phyloP scores from a whole-genome alignment of 2,329 filamentous ascomycete genomes.

The Colletotrichum scovillei region DNA sequence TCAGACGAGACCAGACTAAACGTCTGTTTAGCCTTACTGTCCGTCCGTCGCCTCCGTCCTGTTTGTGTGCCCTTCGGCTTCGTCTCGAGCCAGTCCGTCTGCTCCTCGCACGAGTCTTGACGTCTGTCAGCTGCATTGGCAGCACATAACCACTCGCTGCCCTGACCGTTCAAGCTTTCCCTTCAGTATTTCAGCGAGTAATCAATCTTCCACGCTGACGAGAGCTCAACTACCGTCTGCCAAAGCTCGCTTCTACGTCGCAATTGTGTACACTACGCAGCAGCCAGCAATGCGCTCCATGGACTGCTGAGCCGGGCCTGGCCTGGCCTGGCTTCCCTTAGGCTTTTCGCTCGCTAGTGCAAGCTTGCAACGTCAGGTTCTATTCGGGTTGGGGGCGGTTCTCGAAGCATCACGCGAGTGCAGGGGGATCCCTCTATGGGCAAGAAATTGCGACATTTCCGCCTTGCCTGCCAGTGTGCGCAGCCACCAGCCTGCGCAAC shows the following conservation, averaged over 20 bases:
- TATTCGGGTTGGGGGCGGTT: not conserved
- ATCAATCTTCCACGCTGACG: not conserved
- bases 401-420: slow-evolving; percentile 26
- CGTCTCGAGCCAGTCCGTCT: slow-evolving; percentile 7
- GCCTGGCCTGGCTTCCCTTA: not conserved
- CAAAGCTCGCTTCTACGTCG: no score
- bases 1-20: slow-evolving; percentile 15
- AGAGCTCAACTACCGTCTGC: not conserved
- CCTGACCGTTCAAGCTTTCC: not conserved
- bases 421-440: slow-evolving; percentile 21
- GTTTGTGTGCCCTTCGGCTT: not conserved
- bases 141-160: not conserved
- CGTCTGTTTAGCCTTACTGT: slow-evolving; percentile 8
- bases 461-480: slow-evolving; percentile 7
- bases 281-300: slow-evolving; percentile 1
- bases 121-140: slow-evolving; percentile 15
- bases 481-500: not conserved
- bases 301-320: not conserved
- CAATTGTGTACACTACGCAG: not conserved
- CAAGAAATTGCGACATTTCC: slow-evolving; percentile 27
- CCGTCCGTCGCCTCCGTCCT: slow-evolving; percentile 2
- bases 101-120: slow-evolving; percentile 9
- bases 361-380: not conserved
- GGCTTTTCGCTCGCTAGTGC: not conserved
- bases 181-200: not conserved